Base-by-base conservation (phyloP, 2,329 filamentous ascomycete species). In the Chaetothyriales sp. region DNA sequence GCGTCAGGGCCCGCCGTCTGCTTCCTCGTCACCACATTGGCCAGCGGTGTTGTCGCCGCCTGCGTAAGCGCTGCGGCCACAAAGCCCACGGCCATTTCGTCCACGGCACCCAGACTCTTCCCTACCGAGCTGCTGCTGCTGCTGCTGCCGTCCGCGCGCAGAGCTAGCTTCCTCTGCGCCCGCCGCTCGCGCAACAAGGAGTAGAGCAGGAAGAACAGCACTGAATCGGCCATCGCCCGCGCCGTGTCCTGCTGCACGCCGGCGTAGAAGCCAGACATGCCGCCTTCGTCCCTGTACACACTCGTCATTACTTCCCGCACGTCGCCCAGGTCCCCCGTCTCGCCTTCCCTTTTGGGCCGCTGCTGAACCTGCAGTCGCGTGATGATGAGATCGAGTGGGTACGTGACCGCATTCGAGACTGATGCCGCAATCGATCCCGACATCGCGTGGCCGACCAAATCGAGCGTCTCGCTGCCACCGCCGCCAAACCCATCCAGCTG, bases 181-280 rank as follows among this genome's bases (percentile, higher is more conserved):
- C 22, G 20, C 46, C 63, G 60, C 49, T 70, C 64, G 18, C 72
- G 64, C 18, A 81, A 60, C 51, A 76, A 77, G 2, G 71, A 85
- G 69, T 94, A 94, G 53, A 86, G 83, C 18, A 90, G 75, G 69
- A 94, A 94, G 73, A 94, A 94, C 49, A 94, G 73, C 64, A 92
- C 90, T 52, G 83, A 86, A 69, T 92, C 87, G 28, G 80, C 75
- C 19, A 82, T 73, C 20, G 79, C 81, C 66, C 85, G 87, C 61
- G 71, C 74, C 9, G 83, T 78, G 62, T 86, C 83, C 37, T 77
- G 74, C 5, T 74, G 68, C 1, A 85, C 66, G 22, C 83, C 83
- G 20, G 73, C 75, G 63, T 85, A 95, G 58, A 94, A 82, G 1
- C 83, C 85, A 49, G 66, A 64, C 18, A 82, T 58, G 2, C 85